Evolutionary conservation across 108 stramenopile species (phyloP), one percentile per base, ranked within the genome.

Genomic region (Aurantiochytrium sp.): DNA sequence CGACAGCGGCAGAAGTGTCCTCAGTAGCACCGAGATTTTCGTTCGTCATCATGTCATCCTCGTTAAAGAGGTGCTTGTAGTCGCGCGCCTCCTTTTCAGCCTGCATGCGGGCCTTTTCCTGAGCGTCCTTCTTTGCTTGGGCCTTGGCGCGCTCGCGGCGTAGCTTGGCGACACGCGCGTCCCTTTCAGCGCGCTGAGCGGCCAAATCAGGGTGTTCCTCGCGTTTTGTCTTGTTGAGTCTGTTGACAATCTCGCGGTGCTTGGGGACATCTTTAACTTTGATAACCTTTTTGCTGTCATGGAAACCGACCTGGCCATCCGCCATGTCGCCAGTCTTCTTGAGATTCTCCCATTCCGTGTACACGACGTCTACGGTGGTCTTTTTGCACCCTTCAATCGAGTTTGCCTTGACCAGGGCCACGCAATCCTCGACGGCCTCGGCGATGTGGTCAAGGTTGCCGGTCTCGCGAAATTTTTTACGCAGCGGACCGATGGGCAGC

Each of bases 351-450:
- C 94, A 94, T 14, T 91, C 87, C 28, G 95, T 95, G 72, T 94
- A 95, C 16, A 95, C 94, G 10, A 95, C 92, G 43, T 93, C 44
- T 4, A 94, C 93, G 5, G 35, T 44, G 55, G 71, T 88, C 49
- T 60, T 43, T 83, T 95, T 95, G 92, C 94, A 93, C 10, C 95
- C 95, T 59, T 94, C 93, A 58, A 95, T 95, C 44, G 90, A 91
- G 87, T 95, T 95, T 29, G 94, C 94, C 92, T 95, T 93, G 43
- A 92, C 90, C 4, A 91, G 89, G 87, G 87, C 88, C 51, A 72
- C 76, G 49, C 90, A 91, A 0, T 93, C 91, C 55, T 88, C 72
- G 25, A 92, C n/a, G 19, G 90, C 51, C 18, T 91, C 60, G 42
- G 88, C 8, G 16, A 87, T 71, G 18, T 89, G 29, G n/a, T 59